Conservation (phyloP, 2,329 filamentous ascomycete species). For the Bipolaris victoriae region DNA sequence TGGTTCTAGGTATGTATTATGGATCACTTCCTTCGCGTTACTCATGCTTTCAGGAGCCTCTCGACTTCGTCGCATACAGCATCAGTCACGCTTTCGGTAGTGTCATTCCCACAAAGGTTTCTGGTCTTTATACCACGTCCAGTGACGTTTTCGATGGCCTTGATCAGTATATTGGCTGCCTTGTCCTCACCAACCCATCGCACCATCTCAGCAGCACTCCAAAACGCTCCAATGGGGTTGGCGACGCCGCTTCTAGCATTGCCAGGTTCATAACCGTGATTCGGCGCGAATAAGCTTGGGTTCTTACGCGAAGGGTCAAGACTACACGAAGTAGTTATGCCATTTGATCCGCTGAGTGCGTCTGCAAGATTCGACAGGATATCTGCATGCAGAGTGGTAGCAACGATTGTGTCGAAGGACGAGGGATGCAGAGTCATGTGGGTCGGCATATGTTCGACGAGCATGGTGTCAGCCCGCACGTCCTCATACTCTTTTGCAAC, state of each 20-base stretch:
- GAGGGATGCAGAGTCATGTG: constrained; percentile 54
- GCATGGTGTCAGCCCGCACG: constrained; percentile 25
- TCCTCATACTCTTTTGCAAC: constrained; percentile 23
- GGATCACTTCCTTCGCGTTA: not conserved
- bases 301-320: constrained; percentile 56
- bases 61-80: constrained; percentile 49
- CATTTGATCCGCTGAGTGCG: constrained; percentile 69
- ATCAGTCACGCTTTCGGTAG: constrained; percentile 64
- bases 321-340: constrained; percentile 70
- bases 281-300: constrained; percentile 23
- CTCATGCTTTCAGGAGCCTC: constrained; percentile 17
- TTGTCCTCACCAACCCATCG: constrained; percentile 62
- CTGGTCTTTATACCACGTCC: constrained; percentile 61
- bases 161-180: constrained; percentile 63
- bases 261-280: constrained; percentile 69
- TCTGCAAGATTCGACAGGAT: constrained; percentile 72
- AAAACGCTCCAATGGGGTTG: constrained; percentile 70
- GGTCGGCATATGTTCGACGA: no score
- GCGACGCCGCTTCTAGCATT: constrained; percentile 68
- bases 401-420: constrained; percentile 56
- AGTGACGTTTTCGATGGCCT: constrained; percentile 66
- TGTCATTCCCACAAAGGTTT: constrained; percentile 65
- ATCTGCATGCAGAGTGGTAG: constrained; percentile 61
- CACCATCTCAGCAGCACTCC: constrained; percentile 60
- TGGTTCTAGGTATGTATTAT: no score